These are phyloP conservation scores for Pinus albicaulis DNA, from an alignment of 75 land plant species.

Conservation along the genomic window DNA sequence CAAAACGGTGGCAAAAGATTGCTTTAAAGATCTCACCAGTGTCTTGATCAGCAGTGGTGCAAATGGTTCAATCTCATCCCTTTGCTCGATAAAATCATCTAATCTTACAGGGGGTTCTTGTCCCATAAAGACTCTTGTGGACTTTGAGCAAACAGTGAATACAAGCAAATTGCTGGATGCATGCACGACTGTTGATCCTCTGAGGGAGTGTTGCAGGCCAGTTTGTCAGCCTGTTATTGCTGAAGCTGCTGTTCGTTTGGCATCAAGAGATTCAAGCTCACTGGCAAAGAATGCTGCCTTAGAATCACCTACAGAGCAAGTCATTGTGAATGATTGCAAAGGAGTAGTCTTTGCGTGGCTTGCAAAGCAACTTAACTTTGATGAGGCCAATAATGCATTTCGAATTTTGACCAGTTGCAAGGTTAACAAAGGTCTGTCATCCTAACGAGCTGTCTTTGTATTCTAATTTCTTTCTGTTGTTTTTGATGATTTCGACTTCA, in stretches of 20 bases:
- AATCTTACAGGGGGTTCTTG: constrained; percentile 92
- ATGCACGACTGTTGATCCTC: constrained; percentile 81
- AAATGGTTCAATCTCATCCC: constrained; percentile 47
- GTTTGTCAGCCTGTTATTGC: constrained; percentile 72
- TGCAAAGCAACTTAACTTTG: constrained; percentile 53
- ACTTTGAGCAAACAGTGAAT: constrained; percentile 74
- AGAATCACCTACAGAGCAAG: constrained; percentile 16
- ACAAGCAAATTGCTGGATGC: constrained; percentile 71
- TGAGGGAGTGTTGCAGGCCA: constrained; percentile 94
- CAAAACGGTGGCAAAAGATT: constrained; percentile 58
- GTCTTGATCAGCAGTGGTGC: constrained; percentile 85
- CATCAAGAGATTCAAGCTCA: constrained; percentile 21
- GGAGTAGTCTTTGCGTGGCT: constrained; percentile 90
- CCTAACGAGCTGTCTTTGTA: not conserved
- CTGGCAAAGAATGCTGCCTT: constrained; percentile 16
- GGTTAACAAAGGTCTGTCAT: constrained; percentile 82
- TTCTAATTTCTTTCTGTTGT: not conserved
- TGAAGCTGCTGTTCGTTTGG: constrained; percentile 75
- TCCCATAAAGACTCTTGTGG: constrained; percentile 60
- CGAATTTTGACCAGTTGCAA: constrained; percentile 83
- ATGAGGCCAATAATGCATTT: constrained; percentile 73
- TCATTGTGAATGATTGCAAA: constrained; percentile 76
- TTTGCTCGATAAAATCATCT: constrained; percentile 73
- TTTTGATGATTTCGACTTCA: no score
- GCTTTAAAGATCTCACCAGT: constrained; percentile 78